These are phyloP conservation scores for Turritis glabra DNA, from an alignment of 345 rosid genomes.

Conservation along the genomic window DNA sequence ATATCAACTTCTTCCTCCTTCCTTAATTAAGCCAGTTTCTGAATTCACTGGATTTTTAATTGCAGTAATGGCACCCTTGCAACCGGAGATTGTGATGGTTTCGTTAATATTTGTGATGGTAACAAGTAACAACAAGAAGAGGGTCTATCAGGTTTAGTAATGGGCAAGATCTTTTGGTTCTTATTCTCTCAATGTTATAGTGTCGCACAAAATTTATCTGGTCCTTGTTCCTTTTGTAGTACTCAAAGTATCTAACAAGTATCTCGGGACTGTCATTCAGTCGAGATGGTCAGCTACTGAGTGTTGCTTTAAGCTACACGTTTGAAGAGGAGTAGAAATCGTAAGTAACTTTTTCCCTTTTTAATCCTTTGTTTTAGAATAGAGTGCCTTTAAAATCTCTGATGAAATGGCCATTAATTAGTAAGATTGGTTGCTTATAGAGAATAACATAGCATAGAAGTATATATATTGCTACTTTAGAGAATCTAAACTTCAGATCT, in stretches of 20 bases:
- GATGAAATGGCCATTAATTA: no score
- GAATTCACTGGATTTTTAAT: conserved; percentile 38
- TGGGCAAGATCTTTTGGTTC: neutral
- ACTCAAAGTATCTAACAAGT: conserved; percentile 87
- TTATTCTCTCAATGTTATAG: conserved; percentile 1
- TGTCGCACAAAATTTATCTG: neutral
- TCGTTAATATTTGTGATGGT: conserved; percentile 94
- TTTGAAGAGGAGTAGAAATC: conserved; percentile 93
- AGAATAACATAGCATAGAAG: no score
- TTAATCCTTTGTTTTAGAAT: no score
- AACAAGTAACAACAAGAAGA: conserved; percentile 97
- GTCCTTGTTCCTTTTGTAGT: conserved; percentile 50
- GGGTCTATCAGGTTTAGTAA: conserved; percentile 85
- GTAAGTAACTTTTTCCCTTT: conserved; percentile 44
- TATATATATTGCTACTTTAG: no score
- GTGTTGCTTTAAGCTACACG: conserved; percentile 94
- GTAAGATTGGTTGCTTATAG: no score
- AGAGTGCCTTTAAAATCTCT: no score
- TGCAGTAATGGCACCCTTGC: conserved; percentile 94
- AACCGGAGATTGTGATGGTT: conserved; percentile 97
- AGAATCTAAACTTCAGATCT: no score
- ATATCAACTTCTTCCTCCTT: conserved; percentile 51
- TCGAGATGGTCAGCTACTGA: no score
- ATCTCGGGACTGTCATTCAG: conserved; percentile 93
- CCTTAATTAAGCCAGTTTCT: conserved; percentile 48